Percentiles rank a stretch among this genome's conserved stretches.
Conservation (phyloP, 176 grass and related monocot genomes). For the Paspalum notatum region DNA sequence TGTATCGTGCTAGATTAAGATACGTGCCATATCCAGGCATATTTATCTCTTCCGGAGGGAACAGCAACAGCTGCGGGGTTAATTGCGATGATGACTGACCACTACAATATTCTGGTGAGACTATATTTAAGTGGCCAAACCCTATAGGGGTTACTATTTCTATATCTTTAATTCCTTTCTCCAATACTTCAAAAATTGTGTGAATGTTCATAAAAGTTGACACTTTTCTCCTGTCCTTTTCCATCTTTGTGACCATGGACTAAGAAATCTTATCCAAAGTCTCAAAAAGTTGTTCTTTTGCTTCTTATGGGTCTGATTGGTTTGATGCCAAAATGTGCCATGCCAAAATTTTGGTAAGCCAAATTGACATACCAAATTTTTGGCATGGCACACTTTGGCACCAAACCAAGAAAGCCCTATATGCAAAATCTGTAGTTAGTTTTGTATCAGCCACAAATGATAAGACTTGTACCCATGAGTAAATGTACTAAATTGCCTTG, state of each 20-base stretch:
- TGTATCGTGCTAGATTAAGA: slow-evolving; percentile 35
- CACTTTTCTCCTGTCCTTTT: neutral
- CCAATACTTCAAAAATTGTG: neutral
- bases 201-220: slow-evolving; percentile 1
- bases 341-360: too few relatives aligned
- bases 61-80: slow-evolving; percentile 85
- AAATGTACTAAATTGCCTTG: slow-evolving; percentile 25
- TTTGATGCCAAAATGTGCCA: too few relatives aligned
- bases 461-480: neutral
- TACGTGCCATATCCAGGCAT: slow-evolving; percentile 70
- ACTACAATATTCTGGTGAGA: slow-evolving; percentile 90
- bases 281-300: too few relatives aligned
- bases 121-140: slow-evolving; percentile 41
- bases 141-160: slow-evolving; percentile 5
- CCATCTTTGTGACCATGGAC: neutral
- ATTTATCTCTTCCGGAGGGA: slow-evolving; percentile 95
- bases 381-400: too few relatives aligned
- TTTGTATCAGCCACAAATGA: slow-evolving; percentile 27
- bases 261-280: neutral
- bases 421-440: slow-evolving; percentile 22
- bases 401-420: too few relatives aligned
- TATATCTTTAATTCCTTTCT: slow-evolving; percentile 26
- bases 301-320: too few relatives aligned
- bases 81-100: slow-evolving; percentile 98
- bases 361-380: too few relatives aligned